These are phyloP conservation scores for Rhizopogon roseolus DNA, from an alignment of 768 basidiomycete species.

Conservation along the genomic window DNA sequence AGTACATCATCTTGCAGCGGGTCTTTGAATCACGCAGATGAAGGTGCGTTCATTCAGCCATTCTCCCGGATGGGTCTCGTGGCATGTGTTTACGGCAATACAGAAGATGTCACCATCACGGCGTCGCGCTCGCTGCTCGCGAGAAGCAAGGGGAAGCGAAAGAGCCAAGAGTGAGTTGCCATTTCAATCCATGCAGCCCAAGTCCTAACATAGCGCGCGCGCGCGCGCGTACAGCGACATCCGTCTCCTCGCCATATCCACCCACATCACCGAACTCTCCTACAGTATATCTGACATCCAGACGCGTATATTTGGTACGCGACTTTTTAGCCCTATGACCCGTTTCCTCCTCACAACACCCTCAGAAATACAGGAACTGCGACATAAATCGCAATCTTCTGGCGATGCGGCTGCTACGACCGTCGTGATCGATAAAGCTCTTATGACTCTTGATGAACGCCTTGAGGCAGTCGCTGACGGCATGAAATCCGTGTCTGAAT, in stretches of 20 bases:
- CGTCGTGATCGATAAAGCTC: conserved; percentile 72
- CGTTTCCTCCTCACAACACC: background rate
- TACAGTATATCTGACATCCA: conserved; percentile 87
- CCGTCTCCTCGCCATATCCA: conserved; percentile 71
- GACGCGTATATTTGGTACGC: conserved; percentile 81
- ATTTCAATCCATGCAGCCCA: conserved; percentile 6
- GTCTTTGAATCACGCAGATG: conserved; percentile 55
- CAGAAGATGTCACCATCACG: conserved; percentile 76
- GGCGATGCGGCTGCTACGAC: conserved; percentile 56
- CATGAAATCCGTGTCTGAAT: conserved; percentile 63
- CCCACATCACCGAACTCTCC: conserved; percentile 83
- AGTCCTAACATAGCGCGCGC: conserved; percentile 16
- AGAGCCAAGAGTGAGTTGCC: conserved; percentile 62
- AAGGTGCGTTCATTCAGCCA: conserved; percentile 42
- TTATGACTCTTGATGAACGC: conserved; percentile 75
- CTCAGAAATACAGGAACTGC: conserved; percentile 87
- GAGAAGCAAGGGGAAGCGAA: conserved; percentile 47
- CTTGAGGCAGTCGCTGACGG: conserved; percentile 70
- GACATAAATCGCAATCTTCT: conserved; percentile 76
- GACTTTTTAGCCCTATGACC: background rate
- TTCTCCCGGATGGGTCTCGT: conserved; percentile 10
- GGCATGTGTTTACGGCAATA: conserved; percentile 25
- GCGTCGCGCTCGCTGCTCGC: conserved; percentile 38
- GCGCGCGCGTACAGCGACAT: conserved; percentile 63
- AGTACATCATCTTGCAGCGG: conserved; percentile 47